Percentiles rank a stretch among this genome's conserved stretches.
phyloP scores from a whole-genome alignment of 2,329 filamentous ascomycete genomes.

The Pseudogymnoascus sp. region DNA sequence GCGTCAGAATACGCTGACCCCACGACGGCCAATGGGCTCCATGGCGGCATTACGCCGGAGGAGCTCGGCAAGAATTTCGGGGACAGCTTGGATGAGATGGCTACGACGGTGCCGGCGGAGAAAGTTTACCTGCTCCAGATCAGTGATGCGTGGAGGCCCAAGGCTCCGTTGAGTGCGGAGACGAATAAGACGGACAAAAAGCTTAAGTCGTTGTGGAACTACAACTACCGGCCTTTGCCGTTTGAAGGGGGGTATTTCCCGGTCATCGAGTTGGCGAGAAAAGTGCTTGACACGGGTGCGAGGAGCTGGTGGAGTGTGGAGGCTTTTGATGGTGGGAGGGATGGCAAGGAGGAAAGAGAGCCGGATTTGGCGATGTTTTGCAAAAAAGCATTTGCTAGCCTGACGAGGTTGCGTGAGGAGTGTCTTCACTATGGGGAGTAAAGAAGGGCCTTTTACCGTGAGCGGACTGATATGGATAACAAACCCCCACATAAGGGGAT shows the following conservation, averaged over 20 bases:
- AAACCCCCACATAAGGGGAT: not conserved
- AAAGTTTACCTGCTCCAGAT: constrained; percentile 72
- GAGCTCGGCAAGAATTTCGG: constrained; percentile 42
- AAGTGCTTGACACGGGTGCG: constrained; percentile 60
- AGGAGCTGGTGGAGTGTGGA: constrained; percentile 57
- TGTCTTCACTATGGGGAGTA: not conserved
- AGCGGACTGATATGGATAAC: not conserved
- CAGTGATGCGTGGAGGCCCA: constrained; percentile 61
- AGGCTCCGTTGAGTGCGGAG: constrained; percentile 43
- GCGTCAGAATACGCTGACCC: constrained; percentile 69
- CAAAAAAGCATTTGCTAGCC: constrained; percentile 36
- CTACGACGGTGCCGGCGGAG: constrained; percentile 48
- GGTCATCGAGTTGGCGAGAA: constrained; percentile 52
- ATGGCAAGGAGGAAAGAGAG: constrained; percentile 46
- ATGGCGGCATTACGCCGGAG: constrained; percentile 29
- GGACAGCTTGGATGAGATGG: constrained; percentile 47
- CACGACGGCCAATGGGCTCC: constrained; percentile 49
- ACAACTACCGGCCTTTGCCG: constrained; percentile 59
- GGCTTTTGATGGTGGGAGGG: constrained; percentile 54
- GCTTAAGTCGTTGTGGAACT: constrained; percentile 61
- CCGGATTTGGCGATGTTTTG: constrained; percentile 38
- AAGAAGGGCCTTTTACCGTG: not conserved
- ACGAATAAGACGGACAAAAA: constrained; percentile 43
- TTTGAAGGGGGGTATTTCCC: constrained; percentile 65
- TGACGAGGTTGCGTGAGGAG: not conserved